Evolutionary conservation across 306 rosid genomes (phyloP).

Genomic region (Ormosia semicastrata): DNA sequence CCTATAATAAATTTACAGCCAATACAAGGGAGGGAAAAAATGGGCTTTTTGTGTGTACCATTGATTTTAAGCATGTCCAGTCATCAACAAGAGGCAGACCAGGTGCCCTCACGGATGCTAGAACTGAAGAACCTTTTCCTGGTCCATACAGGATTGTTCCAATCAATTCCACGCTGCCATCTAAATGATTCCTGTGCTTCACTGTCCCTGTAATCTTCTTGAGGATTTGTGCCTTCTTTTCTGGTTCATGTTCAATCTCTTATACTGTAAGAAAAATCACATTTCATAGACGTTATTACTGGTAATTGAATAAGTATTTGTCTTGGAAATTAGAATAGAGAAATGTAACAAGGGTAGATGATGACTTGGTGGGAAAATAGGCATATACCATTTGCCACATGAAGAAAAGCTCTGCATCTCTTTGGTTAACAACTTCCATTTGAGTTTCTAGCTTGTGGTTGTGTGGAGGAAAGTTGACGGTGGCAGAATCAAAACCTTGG

Average conservation of each 20-base stretch:
- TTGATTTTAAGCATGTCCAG: slow-evolving; percentile 79
- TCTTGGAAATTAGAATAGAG: not conserved
- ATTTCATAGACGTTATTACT: not conserved
- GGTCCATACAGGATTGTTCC: slow-evolving; percentile 74
- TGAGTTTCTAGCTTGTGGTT: slow-evolving; percentile 22
- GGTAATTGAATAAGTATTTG: not conserved
- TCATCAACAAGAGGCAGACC: slow-evolving; percentile 78
- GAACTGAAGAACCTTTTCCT: slow-evolving; percentile 37
- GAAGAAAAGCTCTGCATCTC: slow-evolving; percentile 86
- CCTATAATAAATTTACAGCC: slow-evolving; percentile 7
- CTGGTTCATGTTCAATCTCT: slow-evolving; percentile 40
- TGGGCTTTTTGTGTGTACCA: slow-evolving; percentile 35
- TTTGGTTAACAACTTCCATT: slow-evolving; percentile 75
- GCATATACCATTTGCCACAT: slow-evolving; percentile 78
- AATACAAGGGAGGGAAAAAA: not conserved
- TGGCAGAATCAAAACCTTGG: slow-evolving; percentile 82
- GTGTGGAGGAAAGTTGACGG: slow-evolving; percentile 63
- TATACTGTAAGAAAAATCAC: slow-evolving; percentile 44
- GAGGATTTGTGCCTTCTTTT: slow-evolving; percentile 43
- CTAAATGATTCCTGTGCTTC: slow-evolving; percentile 74
- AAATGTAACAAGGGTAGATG: not conserved
- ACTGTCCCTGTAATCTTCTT: slow-evolving; percentile 54
- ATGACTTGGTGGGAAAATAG: not conserved
- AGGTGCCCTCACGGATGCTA: slow-evolving; percentile 47
- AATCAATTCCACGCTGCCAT: slow-evolving; percentile 56